These are phyloP conservation scores for Melianthus villosus DNA, from an alignment of 441 rosid species.

Conservation along the genomic window DNA sequence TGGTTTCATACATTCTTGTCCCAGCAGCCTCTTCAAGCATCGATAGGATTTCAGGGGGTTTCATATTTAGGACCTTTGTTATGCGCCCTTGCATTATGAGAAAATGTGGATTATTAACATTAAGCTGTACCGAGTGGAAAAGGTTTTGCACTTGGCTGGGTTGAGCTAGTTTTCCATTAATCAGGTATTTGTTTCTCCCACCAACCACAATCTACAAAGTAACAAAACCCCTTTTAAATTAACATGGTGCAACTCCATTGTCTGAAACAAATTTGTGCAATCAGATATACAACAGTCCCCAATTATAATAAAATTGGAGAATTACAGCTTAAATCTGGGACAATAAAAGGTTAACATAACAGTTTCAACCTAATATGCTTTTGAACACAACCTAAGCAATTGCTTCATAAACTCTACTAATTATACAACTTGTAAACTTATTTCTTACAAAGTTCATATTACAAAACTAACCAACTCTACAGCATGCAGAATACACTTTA, in stretches of 20 bases:
- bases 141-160: slow-evolving; percentile 97
- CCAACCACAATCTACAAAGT: slow-evolving; percentile 79
- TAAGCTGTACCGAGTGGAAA: slow-evolving; percentile 92
- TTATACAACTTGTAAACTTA: neutral
- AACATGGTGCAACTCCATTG: too few relatives aligned
- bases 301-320: too few relatives aligned
- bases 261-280: too few relatives aligned
- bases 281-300: too few relatives aligned
- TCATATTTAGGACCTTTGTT: slow-evolving; percentile 91
- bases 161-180: slow-evolving; percentile 89
- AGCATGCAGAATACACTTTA: too few relatives aligned
- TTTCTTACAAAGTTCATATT: too few relatives aligned
- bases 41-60: slow-evolving; percentile 90
- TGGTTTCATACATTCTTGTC: slow-evolving; percentile 97
- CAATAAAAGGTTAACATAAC: slow-evolving; percentile 1
- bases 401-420: neutral
- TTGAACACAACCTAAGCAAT: neutral
- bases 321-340: too few relatives aligned
- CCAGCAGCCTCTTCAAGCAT: slow-evolving; percentile 99
- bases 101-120: slow-evolving; percentile 93
- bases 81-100: slow-evolving; percentile 99
- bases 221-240: too few relatives aligned
- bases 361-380: neutral
- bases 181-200: slow-evolving; percentile 88
- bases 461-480: too few relatives aligned